Evolutionary conservation across 345 rosid species (phyloP).

Genomic region (Moricandia moricandioides): DNA sequence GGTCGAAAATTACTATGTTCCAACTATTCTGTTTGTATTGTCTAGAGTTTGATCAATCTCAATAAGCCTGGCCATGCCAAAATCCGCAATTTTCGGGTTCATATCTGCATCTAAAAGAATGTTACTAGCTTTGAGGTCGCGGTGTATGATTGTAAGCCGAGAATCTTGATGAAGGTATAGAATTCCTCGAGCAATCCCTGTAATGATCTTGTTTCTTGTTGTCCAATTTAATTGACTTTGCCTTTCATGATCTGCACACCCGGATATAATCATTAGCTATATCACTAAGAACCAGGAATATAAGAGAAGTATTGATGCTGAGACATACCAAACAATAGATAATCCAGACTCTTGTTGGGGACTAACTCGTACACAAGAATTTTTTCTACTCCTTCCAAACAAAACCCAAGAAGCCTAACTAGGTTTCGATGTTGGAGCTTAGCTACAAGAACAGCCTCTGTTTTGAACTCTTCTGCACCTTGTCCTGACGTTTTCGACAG

Average conservation of each 20-base stretch:
- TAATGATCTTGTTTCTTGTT: constrained; percentile 17
- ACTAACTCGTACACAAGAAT: constrained; percentile 9
- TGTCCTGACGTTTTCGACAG: constrained; percentile 9
- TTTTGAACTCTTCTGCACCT: constrained; percentile 10
- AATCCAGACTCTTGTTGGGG: constrained; percentile 4
- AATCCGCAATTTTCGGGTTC: constrained; percentile 27
- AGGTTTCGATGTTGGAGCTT: constrained; percentile 17
- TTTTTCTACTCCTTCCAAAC: background rate
- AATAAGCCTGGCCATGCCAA: constrained; percentile 18
- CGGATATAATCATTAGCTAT: background rate
- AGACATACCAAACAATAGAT: background rate
- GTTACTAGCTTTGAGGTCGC: constrained; percentile 37
- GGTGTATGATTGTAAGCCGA: constrained; percentile 30
- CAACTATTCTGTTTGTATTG: constrained; percentile 8
- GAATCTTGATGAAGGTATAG: constrained; percentile 42
- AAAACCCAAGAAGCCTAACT: constrained; percentile 14
- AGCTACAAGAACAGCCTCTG: constrained; percentile 15
- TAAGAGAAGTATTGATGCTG: background rate
- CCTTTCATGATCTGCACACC: constrained; percentile 33
- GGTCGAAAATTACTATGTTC: background rate
- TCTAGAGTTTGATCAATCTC: background rate
- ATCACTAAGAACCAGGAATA: background rate
- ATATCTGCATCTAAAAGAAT: constrained; percentile 24
- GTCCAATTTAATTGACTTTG: constrained; percentile 25
- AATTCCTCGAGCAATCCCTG: constrained; percentile 34